Percentiles rank a stretch among this genome's conserved stretches.
These are phyloP conservation scores for Carpinus fangiana DNA, from an alignment of 306 rosid genomes.

Conservation along the genomic window DNA sequence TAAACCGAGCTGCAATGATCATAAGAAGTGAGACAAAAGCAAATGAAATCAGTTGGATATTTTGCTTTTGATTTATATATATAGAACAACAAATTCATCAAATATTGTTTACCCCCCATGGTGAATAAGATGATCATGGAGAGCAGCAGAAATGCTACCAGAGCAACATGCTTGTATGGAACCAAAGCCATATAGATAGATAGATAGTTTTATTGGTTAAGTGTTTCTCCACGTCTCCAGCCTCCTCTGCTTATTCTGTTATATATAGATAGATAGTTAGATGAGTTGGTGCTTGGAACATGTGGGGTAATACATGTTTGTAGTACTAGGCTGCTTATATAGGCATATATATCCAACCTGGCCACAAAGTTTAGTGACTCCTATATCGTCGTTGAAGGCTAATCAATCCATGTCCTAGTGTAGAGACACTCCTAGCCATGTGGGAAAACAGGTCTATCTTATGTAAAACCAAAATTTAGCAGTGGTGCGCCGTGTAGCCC, in stretches of 20 bases:
- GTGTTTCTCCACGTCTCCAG: neutral
- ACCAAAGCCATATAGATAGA: neutral
- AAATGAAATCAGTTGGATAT: neutral
- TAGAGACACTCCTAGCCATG: neutral
- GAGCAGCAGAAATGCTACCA: neutral
- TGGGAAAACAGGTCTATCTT: neutral
- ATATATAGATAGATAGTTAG: neutral
- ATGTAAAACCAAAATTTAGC: neutral
- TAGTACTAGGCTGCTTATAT: neutral
- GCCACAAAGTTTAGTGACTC: neutral
- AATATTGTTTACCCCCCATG: neutral
- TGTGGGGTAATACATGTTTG: neutral
- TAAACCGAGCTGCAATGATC: neutral
- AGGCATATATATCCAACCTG: neutral
- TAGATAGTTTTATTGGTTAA: neutral
- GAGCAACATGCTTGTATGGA: neutral
- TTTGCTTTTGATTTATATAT: neutral
- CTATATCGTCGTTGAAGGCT: neutral
- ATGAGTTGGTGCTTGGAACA: neutral
- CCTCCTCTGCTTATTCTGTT: too few species aligned
- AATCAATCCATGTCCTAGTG: neutral
- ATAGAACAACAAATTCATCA: neutral
- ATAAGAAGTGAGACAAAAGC: neutral
- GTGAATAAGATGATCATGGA: neutral
- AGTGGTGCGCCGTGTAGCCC: too few species aligned